Base-by-base conservation (phyloP, 1,284 basidiomycete species). In the Marasmius oreades region DNA sequence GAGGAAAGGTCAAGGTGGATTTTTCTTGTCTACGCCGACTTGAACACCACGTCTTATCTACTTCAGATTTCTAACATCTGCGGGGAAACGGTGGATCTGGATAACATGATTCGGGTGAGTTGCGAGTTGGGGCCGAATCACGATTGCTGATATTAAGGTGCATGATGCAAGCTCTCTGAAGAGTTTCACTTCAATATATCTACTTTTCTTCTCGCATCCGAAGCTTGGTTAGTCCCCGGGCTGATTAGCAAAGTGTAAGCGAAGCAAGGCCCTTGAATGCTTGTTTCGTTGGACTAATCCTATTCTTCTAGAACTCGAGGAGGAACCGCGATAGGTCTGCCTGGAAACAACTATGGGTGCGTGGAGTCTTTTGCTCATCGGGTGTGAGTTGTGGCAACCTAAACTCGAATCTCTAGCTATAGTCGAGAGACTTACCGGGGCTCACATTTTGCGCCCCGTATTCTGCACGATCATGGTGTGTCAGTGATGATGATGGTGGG, bases 1-100 rank as follows among this genome's bases (percentile, higher is more conserved):
- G 93, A 46, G 91, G 90, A 1, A 83, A 79, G 60, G 88, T 90
- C 66, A 90, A 89, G 78, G 87, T 86, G n/a, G n/a, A n/a, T n/a
- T n/a, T n/a, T n/a, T n/a, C n/a, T n/a, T n/a, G n/a, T n/a, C n/a
- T n/a, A n/a, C n/a, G n/a, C n/a, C n/a, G n/a, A n/a, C n/a, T 48
- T 37, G 6, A 33, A 31, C 36, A 20, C 31, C 56, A 16, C 16
- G 47, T 26, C 11, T 55, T 22, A 3, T 26, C 46, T 4, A n/a
- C 24, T 53, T 16, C 55, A 84, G 82, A 74, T 84, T 39, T 77
- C 79, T 6, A 75, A 68, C 61, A 86, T 91, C 65, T 92, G 89
- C 61, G 90, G 90, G 61, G 58, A 59, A 48, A 82, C 87, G 2
- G 86, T 88, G 14, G 93, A 95, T 67, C 73, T 95, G 37, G 91